Percentiles rank a stretch among this genome's conserved stretches.
These are phyloP conservation scores for Mucor plumbeus DNA, from an alignment of 371 early-diverging fungal genomes.

Conservation along the genomic window DNA sequence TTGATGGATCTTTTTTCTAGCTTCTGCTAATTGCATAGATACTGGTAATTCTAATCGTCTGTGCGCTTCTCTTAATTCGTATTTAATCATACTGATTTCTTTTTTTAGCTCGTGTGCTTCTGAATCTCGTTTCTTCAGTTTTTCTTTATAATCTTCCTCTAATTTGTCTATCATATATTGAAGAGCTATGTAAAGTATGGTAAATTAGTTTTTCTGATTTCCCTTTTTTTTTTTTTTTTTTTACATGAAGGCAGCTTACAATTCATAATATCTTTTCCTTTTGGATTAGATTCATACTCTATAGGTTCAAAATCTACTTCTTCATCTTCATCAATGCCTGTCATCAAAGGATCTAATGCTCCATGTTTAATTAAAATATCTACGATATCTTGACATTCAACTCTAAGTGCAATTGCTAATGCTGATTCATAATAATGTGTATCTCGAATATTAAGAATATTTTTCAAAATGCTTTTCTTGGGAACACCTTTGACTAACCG, in stretches of 20 bases:
- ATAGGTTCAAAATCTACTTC: slow-evolving; percentile 15
- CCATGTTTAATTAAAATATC: slow-evolving; percentile 81
- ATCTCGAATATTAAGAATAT: slow-evolving; percentile 79
- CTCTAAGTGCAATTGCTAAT: slow-evolving; percentile 81
- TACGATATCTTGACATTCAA: slow-evolving; percentile 69
- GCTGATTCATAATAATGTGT: slow-evolving; percentile 83
- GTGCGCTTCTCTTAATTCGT: slow-evolving; percentile 56
- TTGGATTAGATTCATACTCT: slow-evolving; percentile 22
- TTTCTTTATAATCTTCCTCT: slow-evolving; percentile 62
- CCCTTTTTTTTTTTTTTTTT: too few relatives aligned
- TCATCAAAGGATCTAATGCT: slow-evolving; percentile 54
- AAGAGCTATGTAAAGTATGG: slow-evolving; percentile 38
- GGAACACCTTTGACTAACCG: slow-evolving; percentile 58
- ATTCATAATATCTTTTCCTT: slow-evolving; percentile 45
- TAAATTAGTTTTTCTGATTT: not conserved
- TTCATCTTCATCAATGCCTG: slow-evolving; percentile 15
- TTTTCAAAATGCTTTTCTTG: slow-evolving; percentile 46
- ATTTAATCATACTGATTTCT: slow-evolving; percentile 58
- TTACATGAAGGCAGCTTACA: slow-evolving; percentile 30
- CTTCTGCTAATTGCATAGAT: slow-evolving; percentile 57
- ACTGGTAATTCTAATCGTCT: slow-evolving; percentile 42
- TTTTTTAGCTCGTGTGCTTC: slow-evolving; percentile 62
- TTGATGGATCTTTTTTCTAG: slow-evolving; percentile 54
- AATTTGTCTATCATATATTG: slow-evolving; percentile 63
- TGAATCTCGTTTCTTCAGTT: slow-evolving; percentile 58